These are phyloP conservation scores for Suhomyces panamericanus DNA, from an alignment of 1,139 yeast species.

Conservation along the genomic window DNA sequence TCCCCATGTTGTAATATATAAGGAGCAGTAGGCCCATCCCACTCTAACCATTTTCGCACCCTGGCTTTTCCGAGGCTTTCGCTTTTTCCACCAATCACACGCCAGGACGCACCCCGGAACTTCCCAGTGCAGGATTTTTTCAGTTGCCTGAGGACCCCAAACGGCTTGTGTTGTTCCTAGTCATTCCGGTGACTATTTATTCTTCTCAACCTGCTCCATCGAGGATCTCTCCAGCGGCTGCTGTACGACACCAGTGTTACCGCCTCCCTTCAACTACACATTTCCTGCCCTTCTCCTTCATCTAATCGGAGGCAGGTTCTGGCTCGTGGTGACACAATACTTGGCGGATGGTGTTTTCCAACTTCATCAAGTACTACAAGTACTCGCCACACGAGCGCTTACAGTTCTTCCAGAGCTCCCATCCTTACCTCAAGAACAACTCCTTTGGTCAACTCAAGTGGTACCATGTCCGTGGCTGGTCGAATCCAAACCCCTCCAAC, in stretches of 20 bases:
- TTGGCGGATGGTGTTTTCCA: slow-evolving; percentile 24
- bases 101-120: background rate
- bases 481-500: slow-evolving; percentile 31
- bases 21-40: background rate
- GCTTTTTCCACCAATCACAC: background rate
- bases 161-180: too few species aligned
- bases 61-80: background rate
- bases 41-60: background rate
- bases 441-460: slow-evolving; percentile 24
- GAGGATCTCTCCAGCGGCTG: background rate
- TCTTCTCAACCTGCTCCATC: background rate
- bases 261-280: background rate
- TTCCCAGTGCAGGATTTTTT: background rate
- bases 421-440: slow-evolving; percentile 33
- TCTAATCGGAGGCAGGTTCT: background rate
- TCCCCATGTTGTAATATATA: background rate
- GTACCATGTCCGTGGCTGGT: slow-evolving; percentile 26
- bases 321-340: background rate
- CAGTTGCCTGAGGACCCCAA: background rate
- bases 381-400: slow-evolving; percentile 23
- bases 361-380: slow-evolving; percentile 31
- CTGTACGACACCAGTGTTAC: background rate
- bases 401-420: slow-evolving; percentile 44
- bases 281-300: background rate
- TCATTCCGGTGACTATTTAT: too few species aligned